Evolutionary conservation across 129 eudicot genomes (phyloP).

Genomic region (Ambrosia trifida): DNA sequence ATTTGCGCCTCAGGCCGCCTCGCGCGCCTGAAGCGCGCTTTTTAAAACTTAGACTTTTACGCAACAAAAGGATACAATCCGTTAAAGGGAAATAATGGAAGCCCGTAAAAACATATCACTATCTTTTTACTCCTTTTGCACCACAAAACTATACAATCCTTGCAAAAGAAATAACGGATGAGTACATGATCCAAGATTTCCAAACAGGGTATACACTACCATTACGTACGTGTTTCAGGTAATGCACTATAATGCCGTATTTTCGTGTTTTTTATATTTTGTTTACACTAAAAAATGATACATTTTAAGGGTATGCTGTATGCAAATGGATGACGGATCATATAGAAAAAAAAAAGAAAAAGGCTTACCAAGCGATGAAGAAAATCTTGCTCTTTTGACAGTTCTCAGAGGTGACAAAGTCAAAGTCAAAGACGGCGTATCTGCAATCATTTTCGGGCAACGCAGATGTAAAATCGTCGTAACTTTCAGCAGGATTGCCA

Average conservation of each 20-base stretch:
- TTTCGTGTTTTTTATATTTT: neutral
- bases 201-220: neutral
- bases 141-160: too few relatives aligned
- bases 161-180: too few relatives aligned
- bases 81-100: too few relatives aligned
- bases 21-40: too few relatives aligned
- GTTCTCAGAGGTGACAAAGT: slow-evolving; percentile 76
- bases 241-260: neutral
- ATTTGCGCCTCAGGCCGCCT: too few relatives aligned
- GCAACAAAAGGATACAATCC: too few relatives aligned
- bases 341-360: neutral
- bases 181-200: too few relatives aligned
- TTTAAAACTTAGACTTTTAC: too few relatives aligned
- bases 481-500: slow-evolving; percentile 79
- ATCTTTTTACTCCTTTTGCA: too few relatives aligned
- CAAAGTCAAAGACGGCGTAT: slow-evolving; percentile 77
- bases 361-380: slow-evolving; percentile 74
- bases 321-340: neutral
- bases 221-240: neutral
- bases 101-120: too few relatives aligned
- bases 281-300: neutral
- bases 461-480: slow-evolving; percentile 64
- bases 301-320: neutral
- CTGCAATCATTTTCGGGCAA: slow-evolving; percentile 82
- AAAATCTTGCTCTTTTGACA: slow-evolving; percentile 93